Conservation (phyloP, 2,329 filamentous ascomycete genomes). For the Ophiostoma himal-ulmi region DNA sequence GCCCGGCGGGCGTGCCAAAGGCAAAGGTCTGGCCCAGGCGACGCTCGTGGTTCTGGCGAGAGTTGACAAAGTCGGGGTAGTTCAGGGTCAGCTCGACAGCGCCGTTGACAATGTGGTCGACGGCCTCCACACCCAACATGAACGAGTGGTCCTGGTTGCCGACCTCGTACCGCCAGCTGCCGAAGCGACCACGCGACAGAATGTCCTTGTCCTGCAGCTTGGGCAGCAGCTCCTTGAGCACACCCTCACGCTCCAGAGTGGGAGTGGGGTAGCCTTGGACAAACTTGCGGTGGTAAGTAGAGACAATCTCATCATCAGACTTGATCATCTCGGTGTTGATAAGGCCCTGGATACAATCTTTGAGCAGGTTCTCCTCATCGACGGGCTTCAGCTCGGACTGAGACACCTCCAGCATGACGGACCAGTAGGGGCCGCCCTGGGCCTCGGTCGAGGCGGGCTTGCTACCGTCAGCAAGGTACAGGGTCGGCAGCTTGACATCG, state of each 20-base stretch:
- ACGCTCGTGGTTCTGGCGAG: constrained; percentile 61
- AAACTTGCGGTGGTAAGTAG: constrained; percentile 95
- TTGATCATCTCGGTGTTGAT: constrained; percentile 97
- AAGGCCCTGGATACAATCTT: constrained; percentile 90
- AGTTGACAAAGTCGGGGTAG: constrained; percentile 94
- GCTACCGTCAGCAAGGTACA: constrained; percentile 79
- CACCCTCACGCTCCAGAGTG: constrained; percentile 87
- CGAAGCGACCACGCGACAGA: constrained; percentile 92
- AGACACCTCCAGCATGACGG: constrained; percentile 98
- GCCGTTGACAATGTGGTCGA: constrained; percentile 82
- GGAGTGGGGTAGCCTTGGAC: constrained; percentile 98
- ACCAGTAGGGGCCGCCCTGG: constrained; percentile 95
- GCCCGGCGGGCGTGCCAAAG: constrained; percentile 32
- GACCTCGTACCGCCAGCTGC: constrained; percentile 92
- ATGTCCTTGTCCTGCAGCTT: constrained; percentile 89
- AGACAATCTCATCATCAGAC: constrained; percentile 88
- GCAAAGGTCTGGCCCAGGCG: constrained; percentile 49
- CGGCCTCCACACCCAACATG: constrained; percentile 93
- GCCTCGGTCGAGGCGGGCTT: constrained; percentile 66
- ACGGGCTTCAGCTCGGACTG: constrained; percentile 95
- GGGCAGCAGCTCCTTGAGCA: constrained; percentile 85
- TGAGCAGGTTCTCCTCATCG: constrained; percentile 74
- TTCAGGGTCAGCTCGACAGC: constrained; percentile 89
- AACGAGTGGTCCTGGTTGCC: constrained; percentile 98
- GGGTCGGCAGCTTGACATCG: constrained; percentile 76